Base-by-base conservation (phyloP, 2,329 filamentous ascomycete genomes). In the Penicillium sp. region DNA sequence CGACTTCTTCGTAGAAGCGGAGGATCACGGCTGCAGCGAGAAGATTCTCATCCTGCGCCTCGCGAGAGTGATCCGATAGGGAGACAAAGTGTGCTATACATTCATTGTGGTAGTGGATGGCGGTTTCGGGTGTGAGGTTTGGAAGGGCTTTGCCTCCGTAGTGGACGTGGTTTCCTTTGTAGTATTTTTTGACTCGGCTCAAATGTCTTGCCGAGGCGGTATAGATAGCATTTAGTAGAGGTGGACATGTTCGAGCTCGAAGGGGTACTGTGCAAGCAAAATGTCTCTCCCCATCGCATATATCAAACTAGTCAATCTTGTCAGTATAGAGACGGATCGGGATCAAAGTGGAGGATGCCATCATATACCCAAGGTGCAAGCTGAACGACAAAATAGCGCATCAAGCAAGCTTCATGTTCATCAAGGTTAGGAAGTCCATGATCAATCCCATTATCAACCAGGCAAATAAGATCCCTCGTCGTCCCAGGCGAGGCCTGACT, bases 1-100 rank as follows among this genome's bases (percentile, higher is more conserved):
- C 78, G 33, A 81, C 73, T 62, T 82, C 79, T 56, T 82, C 80
- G 22, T 81, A 81, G 19, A 79, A 78, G 1, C 79, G 73, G 1
- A 81, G 59, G 5, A 81, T 76, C 4, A 81, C 75, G 9, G 78
- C 78, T 2, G 77, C 77, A 1, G 77, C 78, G 4, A 82, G 68
- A 1, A 81, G 66, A 60, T 81, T 79, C 50, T 81, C 79, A 35
- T 81, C 79, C 9, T 57, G 56, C 12, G 64, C 51, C 54, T 66
- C 64, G 24, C 47, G 75, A 71, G 10, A 77, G 70, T 17, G 80
- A 59, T 28, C 80, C 72, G 40, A 80, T 72, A 50, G 75, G 73
- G 75, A 72, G 5, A 81, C 73, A 2, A 82, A 72, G 53, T 80
- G 74, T 19, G 75, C 72, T 17, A 81, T 73, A 33, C 79, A 80